A percentile compares a stretch with the other conserved stretches of the same genome.
These are phyloP conservation scores for Rhodomyrtus tomentosa DNA, from an alignment of 345 rosid species.

Conservation along the genomic window DNA sequence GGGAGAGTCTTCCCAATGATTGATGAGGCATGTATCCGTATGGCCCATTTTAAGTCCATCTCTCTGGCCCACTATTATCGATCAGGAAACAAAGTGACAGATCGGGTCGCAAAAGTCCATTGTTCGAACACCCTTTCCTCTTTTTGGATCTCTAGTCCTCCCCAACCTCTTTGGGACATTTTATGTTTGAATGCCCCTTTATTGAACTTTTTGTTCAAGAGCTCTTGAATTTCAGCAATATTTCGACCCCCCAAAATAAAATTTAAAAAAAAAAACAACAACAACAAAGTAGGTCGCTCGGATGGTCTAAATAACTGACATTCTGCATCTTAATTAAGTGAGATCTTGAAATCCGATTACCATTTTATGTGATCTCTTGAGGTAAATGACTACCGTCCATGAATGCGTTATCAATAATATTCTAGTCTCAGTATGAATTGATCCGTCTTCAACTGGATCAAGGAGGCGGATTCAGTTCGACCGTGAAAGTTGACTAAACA, in stretches of 20 bases:
- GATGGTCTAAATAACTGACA: rapidly evolving
- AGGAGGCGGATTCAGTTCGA: background rate
- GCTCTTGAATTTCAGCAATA: background rate
- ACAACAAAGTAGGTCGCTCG: too few species aligned
- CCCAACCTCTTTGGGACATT: too few species aligned
- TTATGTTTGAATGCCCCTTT: background rate
- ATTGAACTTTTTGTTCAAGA: background rate
- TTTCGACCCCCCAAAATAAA: too few species aligned
- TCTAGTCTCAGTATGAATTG: background rate
- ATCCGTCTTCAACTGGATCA: background rate
- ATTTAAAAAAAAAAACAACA: too few species aligned
- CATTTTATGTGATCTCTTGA: background rate
- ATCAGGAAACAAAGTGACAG: background rate
- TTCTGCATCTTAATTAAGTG: background rate
- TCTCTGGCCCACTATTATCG: background rate
- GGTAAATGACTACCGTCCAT: background rate
- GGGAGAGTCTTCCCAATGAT: background rate
- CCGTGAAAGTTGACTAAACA: too few species aligned
- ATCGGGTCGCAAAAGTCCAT: background rate
- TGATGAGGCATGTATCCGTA: background rate
- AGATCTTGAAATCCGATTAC: background rate
- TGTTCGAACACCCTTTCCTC: background rate
- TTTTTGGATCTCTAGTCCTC: background rate
- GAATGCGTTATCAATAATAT: background rate
- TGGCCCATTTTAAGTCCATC: background rate